Base-by-base conservation (phyloP, 164 flowering plant genomes). In the Brasenia schreberi region DNA sequence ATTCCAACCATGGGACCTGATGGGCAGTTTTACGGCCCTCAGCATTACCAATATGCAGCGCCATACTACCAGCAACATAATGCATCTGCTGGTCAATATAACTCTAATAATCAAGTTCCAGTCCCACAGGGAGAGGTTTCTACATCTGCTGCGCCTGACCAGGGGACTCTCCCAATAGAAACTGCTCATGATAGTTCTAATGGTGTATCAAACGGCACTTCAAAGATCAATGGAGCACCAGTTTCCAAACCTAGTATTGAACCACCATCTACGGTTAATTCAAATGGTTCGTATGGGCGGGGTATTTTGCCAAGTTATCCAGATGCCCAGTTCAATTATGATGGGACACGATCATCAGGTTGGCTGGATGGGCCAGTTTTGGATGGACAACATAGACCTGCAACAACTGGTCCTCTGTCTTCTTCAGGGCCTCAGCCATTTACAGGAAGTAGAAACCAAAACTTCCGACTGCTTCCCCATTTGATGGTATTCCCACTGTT, bases 1-100 rank as follows among this genome's bases (percentile, higher is more conserved):
- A 85, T 82, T 73, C 96, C 95, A 3, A 74, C 89, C 6, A 42
- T 90, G 73, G 91, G 89, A 17, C 85, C 83, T 70, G 96, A 91
- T 78, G 89, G 87, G 59, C 93, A 87, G 74, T 70, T 86, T 0
- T 91, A 89, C 76, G 88, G 86, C 17, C 83, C 88, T 60, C 96
- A 87, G 67, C 91, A 83, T 17, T 91, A 87, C 68, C 96, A 87
- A 71, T 91, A 89, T 71, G 86, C 87, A 7, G 42, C 78, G 11
- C 80, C 79, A 16, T 90, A 81, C 71, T 86, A 82, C 69, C 88
- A 79, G 72, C 81, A 85, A 2, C 66, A 79, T 53, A 78, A 76
- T 53, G 79, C 85, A 42, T 71, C 78, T 39, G 78, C 68, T 75
- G 84, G 77, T 6, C 75, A 78, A 0, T 82, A 65, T 67, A 64